A percentile compares a stretch with the other conserved stretches of the same genome.
Evolutionary conservation across 2,329 filamentous ascomycete genomes (phyloP).

Genomic region (Exophiala aquamarina): DNA sequence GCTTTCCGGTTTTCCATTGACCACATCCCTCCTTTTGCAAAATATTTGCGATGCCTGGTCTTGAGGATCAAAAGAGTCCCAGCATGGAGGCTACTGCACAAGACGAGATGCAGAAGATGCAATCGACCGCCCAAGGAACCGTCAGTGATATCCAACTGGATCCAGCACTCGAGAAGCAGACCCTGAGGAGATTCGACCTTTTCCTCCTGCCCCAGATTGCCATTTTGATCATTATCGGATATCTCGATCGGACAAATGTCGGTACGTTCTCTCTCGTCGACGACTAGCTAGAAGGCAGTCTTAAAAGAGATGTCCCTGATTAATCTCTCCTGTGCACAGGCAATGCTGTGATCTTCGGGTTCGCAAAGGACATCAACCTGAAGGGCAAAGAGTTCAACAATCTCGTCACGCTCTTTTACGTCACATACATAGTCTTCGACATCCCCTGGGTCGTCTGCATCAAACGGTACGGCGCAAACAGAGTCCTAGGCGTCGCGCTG

Average conservation of each 20-base stretch:
- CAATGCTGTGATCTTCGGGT: conserved; percentile 1
- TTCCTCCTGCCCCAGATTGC: conserved; percentile 14
- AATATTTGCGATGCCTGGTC: too few relatives aligned
- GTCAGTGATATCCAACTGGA: conserved; percentile 11
- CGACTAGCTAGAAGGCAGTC: too few relatives aligned
- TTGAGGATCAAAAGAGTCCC: background rate
- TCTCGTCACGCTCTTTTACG: conserved; percentile 41
- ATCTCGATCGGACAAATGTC: conserved; percentile 9
- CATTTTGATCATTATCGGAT: conserved; percentile 10
- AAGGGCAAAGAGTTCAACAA: conserved; percentile 36
- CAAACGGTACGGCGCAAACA: conserved; percentile 9
- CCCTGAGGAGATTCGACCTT: conserved; percentile 18
- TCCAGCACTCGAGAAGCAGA: conserved; percentile 10
- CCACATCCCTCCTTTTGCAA: too few relatives aligned
- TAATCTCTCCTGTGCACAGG: background rate
- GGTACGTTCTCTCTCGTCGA: too few relatives aligned
- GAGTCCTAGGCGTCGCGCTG: conserved; percentile 25
- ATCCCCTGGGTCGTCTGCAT: conserved; percentile 29
- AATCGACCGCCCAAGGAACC: background rate
- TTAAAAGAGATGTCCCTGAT: too few relatives aligned
- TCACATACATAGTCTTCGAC: conserved; percentile 41
- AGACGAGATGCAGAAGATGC: background rate
- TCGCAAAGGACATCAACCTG: conserved; percentile 30
- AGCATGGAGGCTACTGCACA: background rate
- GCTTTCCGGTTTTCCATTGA: too few relatives aligned